phyloP scores from a whole-genome alignment of 2,329 filamentous ascomycete genomes.

The Blumeria hordei region DNA sequence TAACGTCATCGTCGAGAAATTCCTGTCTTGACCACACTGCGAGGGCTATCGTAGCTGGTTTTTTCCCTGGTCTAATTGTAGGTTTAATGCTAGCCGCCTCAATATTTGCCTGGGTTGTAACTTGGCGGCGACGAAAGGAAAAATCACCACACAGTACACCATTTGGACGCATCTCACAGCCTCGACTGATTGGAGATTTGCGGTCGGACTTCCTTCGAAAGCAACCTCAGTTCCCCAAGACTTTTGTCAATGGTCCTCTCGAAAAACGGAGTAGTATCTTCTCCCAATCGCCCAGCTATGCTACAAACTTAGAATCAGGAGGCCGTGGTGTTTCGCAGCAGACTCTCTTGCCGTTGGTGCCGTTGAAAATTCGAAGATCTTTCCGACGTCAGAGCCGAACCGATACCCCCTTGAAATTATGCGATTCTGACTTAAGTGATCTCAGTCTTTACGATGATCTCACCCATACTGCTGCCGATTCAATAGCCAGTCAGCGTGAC shows the following conservation, averaged over 20 bases:
- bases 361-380: slow-evolving; percentile 6
- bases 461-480: too few species aligned
- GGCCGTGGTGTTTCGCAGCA: not conserved
- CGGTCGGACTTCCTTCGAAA: slow-evolving; percentile 29
- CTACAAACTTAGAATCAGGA: not conserved
- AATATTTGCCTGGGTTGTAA: slow-evolving; percentile 16
- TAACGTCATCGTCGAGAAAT: slow-evolving; percentile 1
- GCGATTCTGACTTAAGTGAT: too few species aligned
- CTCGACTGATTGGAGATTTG: slow-evolving; percentile 23
- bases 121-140: not conserved
- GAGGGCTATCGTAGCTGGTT: slow-evolving; percentile 9
- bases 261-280: slow-evolving; percentile 5
- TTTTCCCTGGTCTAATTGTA: slow-evolving; percentile 22
- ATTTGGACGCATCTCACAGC: slow-evolving; percentile 25
- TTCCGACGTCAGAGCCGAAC: not conserved
- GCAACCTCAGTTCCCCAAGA: slow-evolving; percentile 6
- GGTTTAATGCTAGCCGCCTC: slow-evolving; percentile 21
- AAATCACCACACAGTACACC: slow-evolving; percentile 3
- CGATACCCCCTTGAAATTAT: too few species aligned
- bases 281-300: not conserved
- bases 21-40: slow-evolving; percentile 10
- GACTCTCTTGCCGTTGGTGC: slow-evolving; percentile 6
- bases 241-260: slow-evolving; percentile 4
- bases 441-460: too few species aligned
- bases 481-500: too few species aligned